phyloP scores from a whole-genome alignment of 257 asterid species.

The Solanum phureja region DNA sequence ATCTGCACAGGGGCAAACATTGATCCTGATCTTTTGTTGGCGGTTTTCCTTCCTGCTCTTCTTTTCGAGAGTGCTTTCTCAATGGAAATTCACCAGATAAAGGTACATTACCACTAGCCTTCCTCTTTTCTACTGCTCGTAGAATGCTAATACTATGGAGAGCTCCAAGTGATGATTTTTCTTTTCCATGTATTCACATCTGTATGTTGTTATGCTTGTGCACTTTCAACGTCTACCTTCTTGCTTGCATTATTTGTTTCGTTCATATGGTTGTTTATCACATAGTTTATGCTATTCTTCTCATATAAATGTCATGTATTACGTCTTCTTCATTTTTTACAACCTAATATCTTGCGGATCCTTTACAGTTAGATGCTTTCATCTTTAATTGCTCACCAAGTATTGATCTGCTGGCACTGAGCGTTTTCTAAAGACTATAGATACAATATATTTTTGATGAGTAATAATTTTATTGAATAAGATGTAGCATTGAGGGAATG shows the following conservation, averaged over 20 bases:
- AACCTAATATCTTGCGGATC: neutral
- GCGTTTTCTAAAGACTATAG: neutral
- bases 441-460: neutral
- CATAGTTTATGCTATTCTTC: neutral
- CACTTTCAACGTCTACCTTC: neutral
- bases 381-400: neutral
- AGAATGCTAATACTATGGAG: neutral
- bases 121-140: neutral
- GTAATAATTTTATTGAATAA: neutral
- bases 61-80: slow-evolving; percentile 93
- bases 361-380: neutral
- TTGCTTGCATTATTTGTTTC: neutral
- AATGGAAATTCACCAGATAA: slow-evolving; percentile 97
- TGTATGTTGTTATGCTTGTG: neutral
- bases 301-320: neutral
- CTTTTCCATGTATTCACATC: neutral
- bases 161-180: neutral
- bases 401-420: neutral
- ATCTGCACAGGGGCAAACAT: slow-evolving; percentile 62
- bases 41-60: slow-evolving; percentile 97
- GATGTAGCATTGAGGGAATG: neutral
- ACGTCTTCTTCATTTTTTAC: neutral
- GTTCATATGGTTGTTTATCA: neutral
- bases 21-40: slow-evolving; percentile 94
- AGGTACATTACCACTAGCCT: slow-evolving; percentile 35